Conservation (phyloP, 1,284 basidiomycete species). For the Ceratobasidium sp. region DNA sequence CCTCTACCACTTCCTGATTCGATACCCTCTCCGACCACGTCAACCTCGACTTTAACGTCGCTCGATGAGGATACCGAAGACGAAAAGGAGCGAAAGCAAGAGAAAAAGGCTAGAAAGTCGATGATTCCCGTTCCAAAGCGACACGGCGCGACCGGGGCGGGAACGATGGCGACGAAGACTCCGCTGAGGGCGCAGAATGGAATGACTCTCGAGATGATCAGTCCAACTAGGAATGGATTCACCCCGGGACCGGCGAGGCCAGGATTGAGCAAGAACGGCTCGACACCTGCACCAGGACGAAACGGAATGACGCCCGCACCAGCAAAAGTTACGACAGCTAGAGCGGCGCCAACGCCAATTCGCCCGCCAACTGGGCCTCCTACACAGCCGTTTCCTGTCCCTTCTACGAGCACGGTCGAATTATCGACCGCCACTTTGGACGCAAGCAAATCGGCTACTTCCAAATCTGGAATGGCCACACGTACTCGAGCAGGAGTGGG, state of each 20-base stretch:
- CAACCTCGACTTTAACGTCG: conserved; percentile 17
- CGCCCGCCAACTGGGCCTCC: conserved; percentile 1
- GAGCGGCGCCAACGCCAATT: background rate
- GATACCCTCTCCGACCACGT: background rate
- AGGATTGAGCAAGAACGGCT: background rate
- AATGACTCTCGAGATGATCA: background rate
- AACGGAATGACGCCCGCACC: conserved; percentile 4
- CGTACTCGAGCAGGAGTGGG: conserved; percentile 23
- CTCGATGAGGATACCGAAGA: background rate
- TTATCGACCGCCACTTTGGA: conserved; percentile 4
- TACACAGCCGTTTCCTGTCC: background rate
- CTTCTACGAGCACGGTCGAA: background rate
- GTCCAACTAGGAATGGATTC: conserved; percentile 6
- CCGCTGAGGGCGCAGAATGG: conserved; percentile 19
- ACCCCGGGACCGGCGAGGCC: conserved; percentile 10
- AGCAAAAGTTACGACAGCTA: background rate
- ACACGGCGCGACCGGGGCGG: conserved; percentile 6
- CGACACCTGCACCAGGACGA: conserved; percentile 10
- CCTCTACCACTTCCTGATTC: background rate
- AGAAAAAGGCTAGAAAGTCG: conserved; percentile 6
- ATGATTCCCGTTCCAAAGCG: conserved; percentile 42
- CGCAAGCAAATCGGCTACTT: conserved; percentile 2
- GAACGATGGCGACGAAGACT: background rate
- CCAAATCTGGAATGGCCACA: conserved; percentile 13
- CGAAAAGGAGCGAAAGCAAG: background rate